Base-by-base conservation (phyloP, 768 basidiomycete genomes). In the Boletus reticulatus region DNA sequence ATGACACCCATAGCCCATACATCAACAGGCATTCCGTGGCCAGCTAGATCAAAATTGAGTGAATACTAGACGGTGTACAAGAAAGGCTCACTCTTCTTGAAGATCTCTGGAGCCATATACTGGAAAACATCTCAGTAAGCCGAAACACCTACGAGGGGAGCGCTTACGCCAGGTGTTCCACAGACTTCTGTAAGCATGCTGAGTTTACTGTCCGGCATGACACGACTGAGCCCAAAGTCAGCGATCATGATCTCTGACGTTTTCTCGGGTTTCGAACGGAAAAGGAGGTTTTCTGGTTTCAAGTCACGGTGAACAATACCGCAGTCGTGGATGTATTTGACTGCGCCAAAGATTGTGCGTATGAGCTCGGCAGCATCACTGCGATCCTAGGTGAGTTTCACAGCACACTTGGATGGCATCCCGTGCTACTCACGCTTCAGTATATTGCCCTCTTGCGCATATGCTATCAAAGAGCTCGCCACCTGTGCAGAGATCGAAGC, bases 381-480 rank as follows among this genome's bases (percentile, higher is more conserved):
- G 41, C 64, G 16, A 73, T 73, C 60, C 50, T 56, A 27, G 68
- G 61, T 57, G 59, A 38, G 64, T 73, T 46, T 45, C 24, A 32
- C 24, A 45, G 56, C 22, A 41, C 14, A n/a, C 16, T 53, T n/a
- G 29, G 41, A 37, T 44, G 36, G 27, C 32, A 42, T 27, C 13
- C 7, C n/a, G 27, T 52, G 41, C 13, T 5, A 75, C 85, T 64
- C 60, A 93, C 92, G 85, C 86, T 75, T 99, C 96, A 67, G 93
- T 94, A 72, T 97, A 98, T 69, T 93, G 93, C 49, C 94, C 94
- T 72, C 94, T 93, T 31, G 94, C 93, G 67, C 96, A 98, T 77
- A 99, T 98, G 48, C 96, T 84, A 72, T 99, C 96, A 66, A 99
- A 98, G n/a, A 99, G 84, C 73, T 99, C 96, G 43, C 96, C 95